Conservation (phyloP, 148 eudicot genomes). For the Rhododendron simsii region DNA sequence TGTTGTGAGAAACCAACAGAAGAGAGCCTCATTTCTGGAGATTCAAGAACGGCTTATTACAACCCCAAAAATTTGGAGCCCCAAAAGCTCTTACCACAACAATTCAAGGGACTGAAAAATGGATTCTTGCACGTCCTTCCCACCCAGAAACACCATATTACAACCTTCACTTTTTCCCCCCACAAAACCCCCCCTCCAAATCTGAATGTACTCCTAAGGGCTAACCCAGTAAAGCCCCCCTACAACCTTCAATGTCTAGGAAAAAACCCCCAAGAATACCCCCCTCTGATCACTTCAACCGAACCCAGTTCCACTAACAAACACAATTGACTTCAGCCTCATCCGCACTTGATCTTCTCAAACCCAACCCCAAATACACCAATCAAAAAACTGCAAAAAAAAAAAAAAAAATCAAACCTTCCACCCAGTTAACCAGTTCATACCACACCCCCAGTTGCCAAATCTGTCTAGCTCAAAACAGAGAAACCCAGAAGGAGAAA, state of each 20-base stretch:
- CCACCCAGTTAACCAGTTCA: not conserved
- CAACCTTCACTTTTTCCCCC: slow-evolving; percentile 14
- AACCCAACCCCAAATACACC: slow-evolving; percentile 25
- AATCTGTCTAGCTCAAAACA: not conserved
- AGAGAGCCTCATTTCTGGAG: slow-evolving; percentile 40
- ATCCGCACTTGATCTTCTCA: slow-evolving; percentile 30
- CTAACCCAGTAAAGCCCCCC: not conserved
- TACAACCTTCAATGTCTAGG: slow-evolving; percentile 2
- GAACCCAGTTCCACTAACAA: slow-evolving; percentile 36
- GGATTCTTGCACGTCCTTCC: slow-evolving; percentile 12
- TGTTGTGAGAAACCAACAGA: slow-evolving; percentile 37
- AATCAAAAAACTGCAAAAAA: not conserved
- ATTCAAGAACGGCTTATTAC: slow-evolving; percentile 7
- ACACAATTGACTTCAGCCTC: slow-evolving; percentile 36
- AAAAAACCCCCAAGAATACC: not conserved
- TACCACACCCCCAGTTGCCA: not conserved
- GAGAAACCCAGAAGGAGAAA: not conserved
- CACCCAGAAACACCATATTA: slow-evolving; percentile 19
- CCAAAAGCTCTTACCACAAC: slow-evolving; percentile 5
- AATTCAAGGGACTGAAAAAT: not conserved
- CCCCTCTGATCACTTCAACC: slow-evolving; percentile 31
- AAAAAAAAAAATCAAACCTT: slow-evolving; percentile 6
- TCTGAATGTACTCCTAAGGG: slow-evolving; percentile 7
- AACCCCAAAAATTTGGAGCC: not conserved
- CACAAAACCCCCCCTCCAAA: slow-evolving; percentile 12